Conservation (phyloP, 2,329 filamentous ascomycete species). For the Cladophialophora yegresii region DNA sequence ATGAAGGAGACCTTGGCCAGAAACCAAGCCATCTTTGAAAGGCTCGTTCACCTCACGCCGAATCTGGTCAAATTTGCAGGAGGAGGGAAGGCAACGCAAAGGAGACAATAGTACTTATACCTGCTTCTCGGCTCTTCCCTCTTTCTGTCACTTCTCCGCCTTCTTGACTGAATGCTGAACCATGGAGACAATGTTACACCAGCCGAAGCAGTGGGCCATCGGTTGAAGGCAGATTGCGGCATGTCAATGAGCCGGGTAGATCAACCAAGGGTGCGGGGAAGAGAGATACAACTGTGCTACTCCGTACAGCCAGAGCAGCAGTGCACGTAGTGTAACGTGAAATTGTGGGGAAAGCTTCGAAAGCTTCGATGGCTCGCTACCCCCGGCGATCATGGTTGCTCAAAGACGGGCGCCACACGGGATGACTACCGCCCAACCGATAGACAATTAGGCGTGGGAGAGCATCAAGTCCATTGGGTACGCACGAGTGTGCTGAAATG, state of each 20-base stretch:
- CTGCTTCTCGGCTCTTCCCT: neutral
- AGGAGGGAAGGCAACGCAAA: neutral
- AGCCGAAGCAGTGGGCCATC: neutral
- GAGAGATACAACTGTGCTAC: neutral
- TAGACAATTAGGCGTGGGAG: neutral
- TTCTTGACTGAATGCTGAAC: too few species aligned
- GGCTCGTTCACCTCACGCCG: neutral
- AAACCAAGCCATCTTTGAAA: neutral
- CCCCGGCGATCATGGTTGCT: neutral
- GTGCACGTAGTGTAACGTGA: neutral
- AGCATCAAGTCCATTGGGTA: neutral
- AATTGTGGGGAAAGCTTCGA: conserved; percentile 4
- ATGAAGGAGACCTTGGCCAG: neutral
- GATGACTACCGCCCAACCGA: neutral
- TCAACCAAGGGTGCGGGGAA: neutral
- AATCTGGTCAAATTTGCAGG: neutral
- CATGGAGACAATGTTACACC: neutral
- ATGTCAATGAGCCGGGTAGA: neutral
- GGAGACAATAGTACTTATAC: neutral
- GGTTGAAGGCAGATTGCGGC: neutral
- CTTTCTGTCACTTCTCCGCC: neutral
- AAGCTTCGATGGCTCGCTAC: neutral
- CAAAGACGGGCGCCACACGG: neutral
- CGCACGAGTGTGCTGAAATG: neutral
- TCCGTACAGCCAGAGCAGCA: too few species aligned